These are phyloP conservation scores for Cadophora gregata DNA, from an alignment of 2,329 filamentous ascomycete genomes.

Conservation along the genomic window DNA sequence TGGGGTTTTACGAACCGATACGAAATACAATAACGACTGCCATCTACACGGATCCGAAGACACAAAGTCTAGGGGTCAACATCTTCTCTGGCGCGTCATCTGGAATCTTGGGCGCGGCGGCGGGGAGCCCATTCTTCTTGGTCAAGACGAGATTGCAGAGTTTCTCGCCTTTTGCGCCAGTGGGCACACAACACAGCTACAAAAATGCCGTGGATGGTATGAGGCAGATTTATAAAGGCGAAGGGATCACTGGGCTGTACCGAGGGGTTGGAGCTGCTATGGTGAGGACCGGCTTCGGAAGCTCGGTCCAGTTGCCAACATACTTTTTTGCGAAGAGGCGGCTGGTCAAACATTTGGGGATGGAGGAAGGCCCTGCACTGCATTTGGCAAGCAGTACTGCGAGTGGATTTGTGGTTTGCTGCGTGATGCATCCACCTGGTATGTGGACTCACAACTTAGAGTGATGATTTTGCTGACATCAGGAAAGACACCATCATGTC, in stretches of 20 bases:
- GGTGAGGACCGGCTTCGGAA: constrained; percentile 94
- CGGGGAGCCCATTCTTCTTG: constrained; percentile 95
- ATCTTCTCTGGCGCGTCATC: constrained; percentile 90
- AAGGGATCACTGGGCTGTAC: constrained; percentile 85
- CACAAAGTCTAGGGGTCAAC: constrained; percentile 88
- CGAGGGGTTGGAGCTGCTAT: constrained; percentile 91
- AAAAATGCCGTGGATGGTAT: constrained; percentile 84
- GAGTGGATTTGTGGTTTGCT: constrained; percentile 95
- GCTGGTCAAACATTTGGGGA: constrained; percentile 79
- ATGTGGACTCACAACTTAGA: constrained; percentile 41
- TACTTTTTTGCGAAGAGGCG: constrained; percentile 97
- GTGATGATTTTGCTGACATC: constrained; percentile 26
- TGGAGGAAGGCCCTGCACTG: constrained; percentile 88
- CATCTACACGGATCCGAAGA: constrained; percentile 73
- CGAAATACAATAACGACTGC: constrained; percentile 72
- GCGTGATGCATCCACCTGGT: constrained; percentile 97
- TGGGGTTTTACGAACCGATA: constrained; percentile 97
- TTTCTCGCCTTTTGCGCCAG: constrained; percentile 88
- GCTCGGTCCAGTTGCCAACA: constrained; percentile 93
- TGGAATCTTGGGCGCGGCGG: constrained; percentile 89
- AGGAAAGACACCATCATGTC: constrained; percentile 91
- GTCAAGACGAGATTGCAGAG: constrained; percentile 97
- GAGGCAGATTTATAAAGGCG: constrained; percentile 74
- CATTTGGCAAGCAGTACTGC: constrained; percentile 88
- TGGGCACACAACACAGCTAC: constrained; percentile 97